These are phyloP conservation scores for Fonsecaea multimorphosa DNA, from an alignment of 2,329 filamentous ascomycete genomes.

Conservation along the genomic window DNA sequence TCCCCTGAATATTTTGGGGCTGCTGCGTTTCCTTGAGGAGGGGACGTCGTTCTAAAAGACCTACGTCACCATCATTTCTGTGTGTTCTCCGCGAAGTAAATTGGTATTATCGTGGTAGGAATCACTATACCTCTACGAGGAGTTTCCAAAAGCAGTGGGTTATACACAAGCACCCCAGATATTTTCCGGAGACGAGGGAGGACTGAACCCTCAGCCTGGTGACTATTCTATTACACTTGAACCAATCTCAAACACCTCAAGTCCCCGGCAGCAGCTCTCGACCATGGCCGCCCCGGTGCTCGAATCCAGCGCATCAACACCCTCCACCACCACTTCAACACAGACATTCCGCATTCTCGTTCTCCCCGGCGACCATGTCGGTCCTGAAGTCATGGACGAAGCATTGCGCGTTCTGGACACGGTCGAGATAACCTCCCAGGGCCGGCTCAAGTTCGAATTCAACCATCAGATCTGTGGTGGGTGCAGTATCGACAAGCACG, in stretches of 20 bases:
- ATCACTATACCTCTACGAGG: too few relatives aligned
- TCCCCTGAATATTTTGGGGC: neutral
- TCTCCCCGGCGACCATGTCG: conserved; percentile 73
- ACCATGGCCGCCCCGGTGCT: conserved; percentile 18
- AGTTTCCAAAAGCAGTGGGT: too few relatives aligned
- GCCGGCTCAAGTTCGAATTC: conserved; percentile 66
- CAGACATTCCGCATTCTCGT: conserved; percentile 57
- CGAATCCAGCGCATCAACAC: neutral
- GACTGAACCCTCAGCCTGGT: too few relatives aligned
- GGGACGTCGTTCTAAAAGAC: too few relatives aligned
- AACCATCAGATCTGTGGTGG: conserved; percentile 71
- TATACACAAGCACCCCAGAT: too few relatives aligned
- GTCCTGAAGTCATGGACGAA: conserved; percentile 69
- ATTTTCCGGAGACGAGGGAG: too few relatives aligned
- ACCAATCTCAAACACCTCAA: too few relatives aligned
- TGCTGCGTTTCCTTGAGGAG: neutral
- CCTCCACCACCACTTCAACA: neutral
- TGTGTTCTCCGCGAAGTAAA: too few relatives aligned
- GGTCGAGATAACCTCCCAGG: conserved; percentile 51
- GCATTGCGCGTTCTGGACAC: conserved; percentile 66
- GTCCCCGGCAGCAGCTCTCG: too few relatives aligned
- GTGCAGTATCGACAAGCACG: conserved; percentile 68
- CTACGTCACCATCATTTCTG: too few relatives aligned
- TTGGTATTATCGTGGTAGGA: too few relatives aligned
- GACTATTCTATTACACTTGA: too few relatives aligned